Conservation (phyloP, 179 eudicot genomes). For the Spinacia oleracea region DNA sequence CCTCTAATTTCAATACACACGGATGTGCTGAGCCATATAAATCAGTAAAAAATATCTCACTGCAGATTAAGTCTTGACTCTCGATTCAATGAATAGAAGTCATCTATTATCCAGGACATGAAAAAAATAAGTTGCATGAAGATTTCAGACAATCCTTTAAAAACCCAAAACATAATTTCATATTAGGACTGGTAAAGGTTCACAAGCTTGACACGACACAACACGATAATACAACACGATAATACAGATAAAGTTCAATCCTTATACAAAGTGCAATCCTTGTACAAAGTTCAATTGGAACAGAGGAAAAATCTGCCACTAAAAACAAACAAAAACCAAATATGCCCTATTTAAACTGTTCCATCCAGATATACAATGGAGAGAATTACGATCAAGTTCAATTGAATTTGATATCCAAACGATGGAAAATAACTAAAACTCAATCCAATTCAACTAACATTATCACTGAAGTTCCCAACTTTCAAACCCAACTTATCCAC, state of each 20-base stretch:
- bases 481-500: neutral
- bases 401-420: neutral
- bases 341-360: neutral
- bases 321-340: neutral
- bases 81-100: neutral
- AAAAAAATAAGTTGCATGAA: neutral
- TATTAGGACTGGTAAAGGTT: neutral
- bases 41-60: neutral
- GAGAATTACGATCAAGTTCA: neutral
- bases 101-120: neutral
- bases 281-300: neutral
- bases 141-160: neutral
- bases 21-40: neutral
- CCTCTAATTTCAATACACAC: neutral
- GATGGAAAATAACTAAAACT: neutral
- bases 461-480: neutral
- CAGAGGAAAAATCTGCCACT: neutral
- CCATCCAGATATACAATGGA: neutral
- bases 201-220: neutral
- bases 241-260: neutral
- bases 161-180: neutral
- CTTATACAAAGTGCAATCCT: neutral
- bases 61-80: neutral
- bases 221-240: too few relatives aligned
- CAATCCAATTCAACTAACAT: neutral